phyloP scores from a whole-genome alignment of 148 eudicot genomes.

The Persicaria maculosa region DNA sequence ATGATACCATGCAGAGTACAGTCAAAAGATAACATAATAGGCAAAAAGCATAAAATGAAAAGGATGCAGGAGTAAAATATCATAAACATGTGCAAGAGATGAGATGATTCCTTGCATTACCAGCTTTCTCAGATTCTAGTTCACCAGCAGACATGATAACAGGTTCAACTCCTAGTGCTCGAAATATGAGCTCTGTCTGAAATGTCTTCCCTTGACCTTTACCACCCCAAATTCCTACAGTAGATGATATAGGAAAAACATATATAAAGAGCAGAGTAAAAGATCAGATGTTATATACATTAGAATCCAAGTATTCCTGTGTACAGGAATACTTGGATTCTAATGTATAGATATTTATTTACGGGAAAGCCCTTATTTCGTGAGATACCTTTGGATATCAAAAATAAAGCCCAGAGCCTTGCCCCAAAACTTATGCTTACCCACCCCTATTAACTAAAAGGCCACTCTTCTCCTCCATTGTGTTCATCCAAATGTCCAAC shows the following conservation, averaged over 20 bases:
- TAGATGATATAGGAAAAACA: neutral
- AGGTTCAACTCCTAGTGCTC: conserved; percentile 87
- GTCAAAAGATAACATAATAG: neutral
- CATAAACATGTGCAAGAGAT: conserved; percentile 1
- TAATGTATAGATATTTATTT: neutral
- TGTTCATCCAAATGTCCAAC: neutral
- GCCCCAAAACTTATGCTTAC: neutral
- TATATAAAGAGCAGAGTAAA: neutral
- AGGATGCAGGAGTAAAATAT: neutral
- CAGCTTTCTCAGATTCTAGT: conserved; percentile 93
- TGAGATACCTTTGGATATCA: neutral
- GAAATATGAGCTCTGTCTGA: conserved; percentile 93
- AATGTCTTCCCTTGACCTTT: conserved; percentile 98
- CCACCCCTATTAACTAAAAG: neutral
- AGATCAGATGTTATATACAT: neutral
- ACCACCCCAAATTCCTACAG: conserved; percentile 92
- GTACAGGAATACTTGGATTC: neutral
- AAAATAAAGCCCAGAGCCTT: neutral
- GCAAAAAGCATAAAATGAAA: neutral
- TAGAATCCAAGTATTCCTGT: neutral
- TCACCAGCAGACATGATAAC: conserved; percentile 98
- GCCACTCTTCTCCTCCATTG: neutral
- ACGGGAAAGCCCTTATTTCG: neutral
- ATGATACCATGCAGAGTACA: neutral
- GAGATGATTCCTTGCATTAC: conserved; percentile 29